phyloP scores from a whole-genome alignment of 176 grass and related monocot genomes.

The Pontederia crassipes region DNA sequence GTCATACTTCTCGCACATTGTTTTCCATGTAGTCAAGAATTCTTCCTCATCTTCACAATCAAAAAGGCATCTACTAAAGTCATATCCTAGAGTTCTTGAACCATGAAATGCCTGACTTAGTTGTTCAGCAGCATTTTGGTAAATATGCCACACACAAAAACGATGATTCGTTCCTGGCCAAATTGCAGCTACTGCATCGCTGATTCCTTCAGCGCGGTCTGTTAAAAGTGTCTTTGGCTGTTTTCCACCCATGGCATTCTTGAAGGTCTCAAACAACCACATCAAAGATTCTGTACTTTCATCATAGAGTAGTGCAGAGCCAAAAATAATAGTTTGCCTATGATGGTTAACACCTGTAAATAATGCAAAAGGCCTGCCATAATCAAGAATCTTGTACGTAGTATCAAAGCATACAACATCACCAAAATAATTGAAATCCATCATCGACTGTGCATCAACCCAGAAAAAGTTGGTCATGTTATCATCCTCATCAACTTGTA shows the following conservation, averaged over 20 bases:
- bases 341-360: slow-evolving; percentile 90
- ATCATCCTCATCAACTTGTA: slow-evolving; percentile 65
- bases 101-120: slow-evolving; percentile 85
- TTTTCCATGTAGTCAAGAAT: slow-evolving; percentile 60
- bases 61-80: slow-evolving; percentile 84
- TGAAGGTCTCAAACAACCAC: slow-evolving; percentile 89
- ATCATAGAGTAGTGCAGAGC: slow-evolving; percentile 69
- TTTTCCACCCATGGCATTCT: slow-evolving; percentile 64
- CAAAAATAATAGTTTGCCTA: slow-evolving; percentile 84
- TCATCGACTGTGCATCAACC: slow-evolving; percentile 69
- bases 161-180: slow-evolving; percentile 47
- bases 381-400: slow-evolving; percentile 48
- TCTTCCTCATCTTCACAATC: slow-evolving; percentile 68
- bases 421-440: slow-evolving; percentile 76
- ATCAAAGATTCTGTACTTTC: slow-evolving; percentile 57
- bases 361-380: slow-evolving; percentile 64
- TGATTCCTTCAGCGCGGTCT: slow-evolving; percentile 37
- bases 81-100: slow-evolving; percentile 59
- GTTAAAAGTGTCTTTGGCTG: slow-evolving; percentile 76
- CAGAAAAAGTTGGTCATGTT: slow-evolving; percentile 62
- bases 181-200: slow-evolving; percentile 40
- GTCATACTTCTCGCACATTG: slow-evolving; percentile 78
- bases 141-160: slow-evolving; percentile 93
- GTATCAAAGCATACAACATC: slow-evolving; percentile 87
- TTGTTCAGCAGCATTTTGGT: slow-evolving; percentile 64